phyloP scores from a whole-genome alignment of 306 rosid genomes.

The Casuarina equisetifolia region DNA sequence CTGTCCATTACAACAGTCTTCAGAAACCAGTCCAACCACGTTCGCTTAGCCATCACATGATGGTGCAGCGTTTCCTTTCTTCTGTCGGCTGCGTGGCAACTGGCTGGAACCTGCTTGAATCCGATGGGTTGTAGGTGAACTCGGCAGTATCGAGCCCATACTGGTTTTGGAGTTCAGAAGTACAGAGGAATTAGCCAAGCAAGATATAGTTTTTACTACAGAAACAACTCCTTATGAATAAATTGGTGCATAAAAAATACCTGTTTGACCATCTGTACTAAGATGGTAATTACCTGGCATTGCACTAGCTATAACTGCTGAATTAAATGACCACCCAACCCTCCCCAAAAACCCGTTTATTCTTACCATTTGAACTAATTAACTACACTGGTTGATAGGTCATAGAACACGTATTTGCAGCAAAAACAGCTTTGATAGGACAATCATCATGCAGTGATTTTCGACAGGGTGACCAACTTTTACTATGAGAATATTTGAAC shows the following conservation, averaged over 20 bases:
- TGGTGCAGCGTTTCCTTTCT: constrained; percentile 85
- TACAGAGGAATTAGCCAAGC: constrained; percentile 8
- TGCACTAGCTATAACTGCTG: too few species aligned
- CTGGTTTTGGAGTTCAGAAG: constrained; percentile 43
- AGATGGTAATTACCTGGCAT: too few species aligned
- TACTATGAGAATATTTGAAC: neutral
- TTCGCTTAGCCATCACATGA: constrained; percentile 59
- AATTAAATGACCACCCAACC: too few species aligned
- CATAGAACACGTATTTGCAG: neutral
- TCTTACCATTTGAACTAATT: too few species aligned
- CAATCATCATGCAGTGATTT: neutral
- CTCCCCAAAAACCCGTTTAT: too few species aligned
- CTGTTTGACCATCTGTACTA: neutral
- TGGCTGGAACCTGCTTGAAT: constrained; percentile 75
- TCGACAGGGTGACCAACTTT: neutral
- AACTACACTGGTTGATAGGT: too few species aligned
- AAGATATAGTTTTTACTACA: neutral
- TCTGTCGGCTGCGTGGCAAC: constrained; percentile 74
- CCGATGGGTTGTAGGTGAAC: constrained; percentile 95
- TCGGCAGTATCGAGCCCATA: constrained; percentile 95
- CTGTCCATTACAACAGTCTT: constrained; percentile 22
- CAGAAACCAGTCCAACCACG: constrained; percentile 24
- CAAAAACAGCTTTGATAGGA: neutral
- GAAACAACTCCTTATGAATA: neutral
- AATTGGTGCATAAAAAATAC: neutral